Evolutionary conservation across 257 asterid species (phyloP).

Genomic region (Anisodus tanguticus): DNA sequence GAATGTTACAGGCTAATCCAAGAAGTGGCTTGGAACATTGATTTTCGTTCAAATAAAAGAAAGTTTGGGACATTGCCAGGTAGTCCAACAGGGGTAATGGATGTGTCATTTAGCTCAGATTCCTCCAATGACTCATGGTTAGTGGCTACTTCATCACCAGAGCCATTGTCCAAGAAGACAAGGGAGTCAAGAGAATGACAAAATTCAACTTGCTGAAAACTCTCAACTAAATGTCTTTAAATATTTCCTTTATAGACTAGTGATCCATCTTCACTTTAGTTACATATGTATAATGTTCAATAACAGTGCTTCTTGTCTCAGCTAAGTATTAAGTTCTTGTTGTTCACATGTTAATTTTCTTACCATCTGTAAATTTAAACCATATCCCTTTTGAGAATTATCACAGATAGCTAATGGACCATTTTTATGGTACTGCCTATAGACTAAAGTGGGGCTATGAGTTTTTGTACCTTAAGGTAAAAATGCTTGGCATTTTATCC

Average conservation of each 20-base stretch:
- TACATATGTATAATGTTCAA: slow-evolving; percentile 27
- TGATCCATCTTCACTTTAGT: background rate
- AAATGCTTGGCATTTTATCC: slow-evolving; percentile 66
- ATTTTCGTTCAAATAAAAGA: slow-evolving; percentile 52
- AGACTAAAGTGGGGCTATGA: slow-evolving; percentile 34
- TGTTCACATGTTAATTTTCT: slow-evolving; percentile 49
- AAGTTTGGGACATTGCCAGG: slow-evolving; percentile 57
- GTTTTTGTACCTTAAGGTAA: slow-evolving; percentile 36
- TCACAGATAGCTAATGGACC: slow-evolving; percentile 14
- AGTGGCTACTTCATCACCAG: slow-evolving; percentile 61
- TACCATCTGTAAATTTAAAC: slow-evolving; percentile 46
- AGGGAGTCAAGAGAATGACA: slow-evolving; percentile 33
- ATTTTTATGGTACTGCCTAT: slow-evolving; percentile 30
- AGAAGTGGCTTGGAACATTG: slow-evolving; percentile 50
- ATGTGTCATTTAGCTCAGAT: slow-evolving; percentile 61
- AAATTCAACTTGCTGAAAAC: background rate
- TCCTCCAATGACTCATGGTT: slow-evolving; percentile 58
- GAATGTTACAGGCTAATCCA: slow-evolving; percentile 60
- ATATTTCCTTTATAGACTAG: slow-evolving; percentile 29
- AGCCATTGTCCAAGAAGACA: slow-evolving; percentile 63
- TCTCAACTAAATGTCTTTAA: background rate
- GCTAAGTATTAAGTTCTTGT: slow-evolving; percentile 32
- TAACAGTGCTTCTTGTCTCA: slow-evolving; percentile 34
- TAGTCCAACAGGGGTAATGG: slow-evolving; percentile 83
- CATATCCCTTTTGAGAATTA: slow-evolving; percentile 28